Evolutionary conservation across 1,284 basidiomycete genomes (phyloP).

Genomic region (Entoloma clypeatum): DNA sequence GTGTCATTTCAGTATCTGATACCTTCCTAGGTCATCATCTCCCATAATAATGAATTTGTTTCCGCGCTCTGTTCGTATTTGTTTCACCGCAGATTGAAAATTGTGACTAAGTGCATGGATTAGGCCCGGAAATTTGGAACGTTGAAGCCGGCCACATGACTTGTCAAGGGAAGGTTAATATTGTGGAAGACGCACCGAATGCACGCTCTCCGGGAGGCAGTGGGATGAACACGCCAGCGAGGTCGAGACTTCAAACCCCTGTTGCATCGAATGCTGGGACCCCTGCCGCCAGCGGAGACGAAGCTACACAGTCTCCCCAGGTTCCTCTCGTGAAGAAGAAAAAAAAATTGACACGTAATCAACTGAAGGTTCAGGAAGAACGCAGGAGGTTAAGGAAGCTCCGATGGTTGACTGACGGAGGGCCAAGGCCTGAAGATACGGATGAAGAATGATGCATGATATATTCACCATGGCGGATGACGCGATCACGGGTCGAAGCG

Average conservation of each 20-base stretch:
- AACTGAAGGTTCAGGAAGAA: constrained; percentile 85
- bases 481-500: not conserved
- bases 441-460: constrained; percentile 47
- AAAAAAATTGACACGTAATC: constrained; percentile 91
- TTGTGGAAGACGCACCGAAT: constrained; percentile 76
- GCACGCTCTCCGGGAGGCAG: constrained; percentile 65
- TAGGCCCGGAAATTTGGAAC: constrained; percentile 82
- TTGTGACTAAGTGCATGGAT: constrained; percentile 18
- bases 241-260: constrained; percentile 63
- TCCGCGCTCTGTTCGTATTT: constrained; percentile 71
- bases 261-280: constrained; percentile 59
- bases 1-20: constrained; percentile 13
- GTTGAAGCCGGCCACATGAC: constrained; percentile 78
- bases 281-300: constrained; percentile 69
- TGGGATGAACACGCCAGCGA: constrained; percentile 62
- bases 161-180: constrained; percentile 82
- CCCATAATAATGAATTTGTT: constrained; percentile 93
- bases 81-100: constrained; percentile 9
- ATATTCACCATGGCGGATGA: not conserved
- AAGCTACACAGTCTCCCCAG: constrained; percentile 46
- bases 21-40: constrained; percentile 79
- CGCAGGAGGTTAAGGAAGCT: constrained; percentile 76
- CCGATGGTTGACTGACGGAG: constrained; percentile 82
- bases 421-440: constrained; percentile 75
- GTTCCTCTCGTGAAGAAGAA: constrained; percentile 64